These are phyloP conservation scores for Torulaspora maleeae DNA, from an alignment of 805 yeast species.

Conservation along the genomic window DNA sequence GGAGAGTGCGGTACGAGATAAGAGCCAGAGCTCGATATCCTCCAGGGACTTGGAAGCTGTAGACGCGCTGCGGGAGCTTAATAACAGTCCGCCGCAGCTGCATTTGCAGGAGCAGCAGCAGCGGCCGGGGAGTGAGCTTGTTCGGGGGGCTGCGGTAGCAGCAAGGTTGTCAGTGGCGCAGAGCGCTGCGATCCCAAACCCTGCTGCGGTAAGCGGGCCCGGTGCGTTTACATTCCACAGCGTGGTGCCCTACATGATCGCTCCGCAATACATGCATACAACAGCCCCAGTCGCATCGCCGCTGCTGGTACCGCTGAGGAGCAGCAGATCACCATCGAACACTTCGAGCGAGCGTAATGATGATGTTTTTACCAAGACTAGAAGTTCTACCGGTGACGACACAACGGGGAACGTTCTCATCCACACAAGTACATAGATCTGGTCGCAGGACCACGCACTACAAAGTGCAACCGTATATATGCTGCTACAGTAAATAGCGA, in stretches of 20 bases:
- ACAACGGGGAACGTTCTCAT: constrained; percentile 1
- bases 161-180: constrained; percentile 10
- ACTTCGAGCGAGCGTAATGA: background rate
- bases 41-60: constrained; percentile 28
- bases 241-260: constrained; percentile 3
- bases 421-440: constrained; percentile 2
- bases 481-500: no score
- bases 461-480: no score
- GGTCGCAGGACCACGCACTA: background rate
- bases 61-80: constrained; percentile 28
- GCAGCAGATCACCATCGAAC: constrained; percentile 1
- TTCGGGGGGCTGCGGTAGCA: background rate
- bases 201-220: background rate
- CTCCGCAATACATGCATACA: constrained; percentile 8
- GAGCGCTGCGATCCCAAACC: constrained; percentile 5
- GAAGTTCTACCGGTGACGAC: constrained; percentile 2
- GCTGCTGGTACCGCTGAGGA: constrained; percentile 7
- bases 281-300: constrained; percentile 1
- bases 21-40: constrained; percentile 5
- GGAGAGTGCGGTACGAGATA: constrained; percentile 1
- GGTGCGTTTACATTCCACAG: constrained; percentile 3
- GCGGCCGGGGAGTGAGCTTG: background rate
- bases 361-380: constrained; percentile 1
- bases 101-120: constrained; percentile 3
- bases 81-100: constrained; percentile 22